Evolutionary conservation across 352 stramenopile species (phyloP).

Genomic region (Detonula confervacea): DNA sequence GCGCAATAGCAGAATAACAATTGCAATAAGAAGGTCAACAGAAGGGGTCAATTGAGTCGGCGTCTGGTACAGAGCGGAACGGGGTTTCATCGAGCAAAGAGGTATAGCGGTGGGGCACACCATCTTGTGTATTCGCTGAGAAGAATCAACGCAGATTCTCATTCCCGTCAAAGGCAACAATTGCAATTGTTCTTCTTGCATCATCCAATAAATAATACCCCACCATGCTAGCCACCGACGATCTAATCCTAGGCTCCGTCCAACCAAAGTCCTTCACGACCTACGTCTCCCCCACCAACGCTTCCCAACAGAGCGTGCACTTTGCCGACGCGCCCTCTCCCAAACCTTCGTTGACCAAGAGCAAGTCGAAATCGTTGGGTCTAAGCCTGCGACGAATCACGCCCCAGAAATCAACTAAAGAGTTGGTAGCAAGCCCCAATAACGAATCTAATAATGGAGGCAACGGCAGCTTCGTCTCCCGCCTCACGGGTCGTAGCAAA

Average conservation of each 20-base stretch:
- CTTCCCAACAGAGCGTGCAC: neutral
- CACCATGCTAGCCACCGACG: too few species aligned
- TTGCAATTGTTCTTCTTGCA: too few species aligned
- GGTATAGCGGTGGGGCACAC: too few species aligned
- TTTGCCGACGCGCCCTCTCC: neutral
- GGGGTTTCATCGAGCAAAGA: too few species aligned
- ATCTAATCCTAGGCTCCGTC: slow-evolving; percentile 4
- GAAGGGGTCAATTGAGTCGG: too few species aligned
- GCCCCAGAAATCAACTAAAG: slow-evolving; percentile 13
- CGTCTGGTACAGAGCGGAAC: too few species aligned
- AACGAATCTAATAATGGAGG: neutral
- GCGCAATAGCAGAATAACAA: too few species aligned
- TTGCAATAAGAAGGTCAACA: too few species aligned
- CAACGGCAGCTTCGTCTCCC: slow-evolving; percentile 14
- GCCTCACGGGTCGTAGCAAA: slow-evolving; percentile 15
- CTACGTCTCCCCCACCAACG: neutral
- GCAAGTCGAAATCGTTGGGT: slow-evolving; percentile 8
- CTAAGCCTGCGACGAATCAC: slow-evolving; percentile 36
- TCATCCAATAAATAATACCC: too few species aligned
- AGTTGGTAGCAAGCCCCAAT: neutral
- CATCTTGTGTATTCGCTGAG: too few species aligned
- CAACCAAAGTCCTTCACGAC: slow-evolving; percentile 38
- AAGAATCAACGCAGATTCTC: too few species aligned
- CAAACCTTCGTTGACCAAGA: slow-evolving; percentile 1
- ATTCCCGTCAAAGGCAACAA: too few species aligned